Conservation (phyloP, 2,329 filamentous ascomycete genomes). For the Talaromyces sp. region DNA sequence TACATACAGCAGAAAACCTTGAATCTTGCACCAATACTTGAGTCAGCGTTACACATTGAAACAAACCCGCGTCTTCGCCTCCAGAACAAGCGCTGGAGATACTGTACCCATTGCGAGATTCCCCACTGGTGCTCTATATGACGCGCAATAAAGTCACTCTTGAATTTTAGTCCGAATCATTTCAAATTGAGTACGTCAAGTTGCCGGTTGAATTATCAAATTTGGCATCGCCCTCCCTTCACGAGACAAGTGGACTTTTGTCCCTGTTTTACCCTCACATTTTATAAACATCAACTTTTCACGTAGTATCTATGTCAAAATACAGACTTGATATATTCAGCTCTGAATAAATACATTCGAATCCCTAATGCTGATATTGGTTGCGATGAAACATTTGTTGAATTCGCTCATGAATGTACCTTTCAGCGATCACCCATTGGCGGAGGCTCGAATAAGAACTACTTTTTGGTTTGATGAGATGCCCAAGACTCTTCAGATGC, state of each 20-base stretch:
- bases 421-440: constrained; percentile 3
- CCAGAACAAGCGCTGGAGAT: constrained; percentile 2
- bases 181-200: no score
- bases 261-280: constrained; percentile 1
- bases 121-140: constrained; percentile 3
- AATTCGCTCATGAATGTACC: constrained; percentile 1
- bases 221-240: constrained; percentile 8
- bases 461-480: constrained; percentile 6
- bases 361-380: constrained; percentile 1
- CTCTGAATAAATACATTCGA: background rate
- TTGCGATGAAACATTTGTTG: constrained; percentile 2
- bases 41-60: background rate
- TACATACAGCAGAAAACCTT: background rate
- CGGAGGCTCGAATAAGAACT: background rate
- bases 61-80: constrained; percentile 2
- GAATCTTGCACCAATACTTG: background rate
- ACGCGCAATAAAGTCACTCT: background rate
- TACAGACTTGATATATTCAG: background rate
- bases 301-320: constrained; percentile 5
- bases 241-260: constrained; percentile 2
- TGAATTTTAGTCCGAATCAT: background rate
- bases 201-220: background rate
- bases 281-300: constrained; percentile 4
- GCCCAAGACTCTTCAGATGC: constrained; percentile 4
- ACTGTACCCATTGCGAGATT: constrained; percentile 2